Conservation (phyloP, 1,139 yeast genomes). For the Pichiaceae sp. region DNA sequence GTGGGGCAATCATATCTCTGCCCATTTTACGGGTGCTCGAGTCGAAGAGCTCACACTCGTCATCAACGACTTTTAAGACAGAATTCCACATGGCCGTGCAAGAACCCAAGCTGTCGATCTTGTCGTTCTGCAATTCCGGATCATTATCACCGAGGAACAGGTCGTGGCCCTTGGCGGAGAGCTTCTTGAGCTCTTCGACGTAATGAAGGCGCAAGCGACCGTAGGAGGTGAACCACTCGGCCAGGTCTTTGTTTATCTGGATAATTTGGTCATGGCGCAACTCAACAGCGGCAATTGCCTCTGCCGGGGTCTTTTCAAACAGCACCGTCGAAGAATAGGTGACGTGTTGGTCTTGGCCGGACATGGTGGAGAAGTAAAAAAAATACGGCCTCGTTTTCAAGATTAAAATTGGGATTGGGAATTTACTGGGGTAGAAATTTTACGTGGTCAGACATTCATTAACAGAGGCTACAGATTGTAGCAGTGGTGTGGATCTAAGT, state of each 20-base stretch:
- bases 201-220: constrained; percentile 41
- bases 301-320: constrained; percentile 36
- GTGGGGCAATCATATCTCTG: constrained; percentile 47
- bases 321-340: constrained; percentile 36
- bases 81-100: constrained; percentile 52
- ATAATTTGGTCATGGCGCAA: constrained; percentile 39
- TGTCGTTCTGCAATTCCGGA: constrained; percentile 24
- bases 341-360: constrained; percentile 17
- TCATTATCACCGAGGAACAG: constrained; percentile 22
- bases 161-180: constrained; percentile 36
- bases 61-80: constrained; percentile 41
- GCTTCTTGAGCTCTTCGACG: constrained; percentile 40
- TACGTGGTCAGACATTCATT: too few relatives aligned
- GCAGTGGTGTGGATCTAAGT: constrained; percentile 11
- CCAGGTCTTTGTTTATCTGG: constrained; percentile 38
- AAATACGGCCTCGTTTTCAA: too few relatives aligned
- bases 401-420: too few relatives aligned
- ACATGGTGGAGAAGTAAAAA: not conserved
- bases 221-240: constrained; percentile 48
- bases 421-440: too few relatives aligned
- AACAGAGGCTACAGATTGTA: too few relatives aligned
- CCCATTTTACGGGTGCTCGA: constrained; percentile 43
- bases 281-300: constrained; percentile 38
- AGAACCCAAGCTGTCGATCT: constrained; percentile 46
- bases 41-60: constrained; percentile 47